Evolutionary conservation across 73 alveolate species (phyloP), one percentile per base, ranked within the genome.

Genomic region (Stentor roeselii): DNA sequence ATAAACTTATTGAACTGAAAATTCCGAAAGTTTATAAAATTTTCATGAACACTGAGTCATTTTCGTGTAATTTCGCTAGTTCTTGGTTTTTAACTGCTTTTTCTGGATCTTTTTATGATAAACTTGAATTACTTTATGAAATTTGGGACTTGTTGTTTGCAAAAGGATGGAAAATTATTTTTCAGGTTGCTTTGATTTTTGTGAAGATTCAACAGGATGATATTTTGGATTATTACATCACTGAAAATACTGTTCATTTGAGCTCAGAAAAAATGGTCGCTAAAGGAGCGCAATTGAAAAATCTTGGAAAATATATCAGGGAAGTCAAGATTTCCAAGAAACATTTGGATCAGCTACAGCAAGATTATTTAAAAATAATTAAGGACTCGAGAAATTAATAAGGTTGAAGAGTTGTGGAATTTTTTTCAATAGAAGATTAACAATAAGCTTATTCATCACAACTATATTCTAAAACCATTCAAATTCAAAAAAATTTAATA

Each of bases 41-140:
- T 77, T 89, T 95, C 40, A 58, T 85, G 84, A 89, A 92, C 86
- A 84, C 90, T 85, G 84, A 85, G 50, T 14, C 85, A 75, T 35
- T 76, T 80, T 59, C 78, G 87, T 50, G 86, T 91, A 78, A 87
- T 76, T 95, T 75, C 82, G 75, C 92, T 75, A 90, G 97, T 59
- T 90, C 98, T 58, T 95, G 99, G 99, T 95, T 95, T 85, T 90
- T 95, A 34, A 95, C 99, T 41, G 78, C 93, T 36, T 95, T 91
- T 82, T 78, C 97, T 27, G 87, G 86, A 77, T 84, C 93, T 61
- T 86, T 92, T 42, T 89, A 87, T 76, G 90, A 80, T 59, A 87
- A 76, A 11, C 86, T 87, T 0, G 77, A 82, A 59, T 78, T 83
- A 39, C 60, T 90, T 59, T 80, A 82, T 50, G 83, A 87, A 88